Evolutionary conservation across 805 yeast species (phyloP), one percentile per base, ranked within the genome.

Genomic region (Spathaspora passalidarum): DNA sequence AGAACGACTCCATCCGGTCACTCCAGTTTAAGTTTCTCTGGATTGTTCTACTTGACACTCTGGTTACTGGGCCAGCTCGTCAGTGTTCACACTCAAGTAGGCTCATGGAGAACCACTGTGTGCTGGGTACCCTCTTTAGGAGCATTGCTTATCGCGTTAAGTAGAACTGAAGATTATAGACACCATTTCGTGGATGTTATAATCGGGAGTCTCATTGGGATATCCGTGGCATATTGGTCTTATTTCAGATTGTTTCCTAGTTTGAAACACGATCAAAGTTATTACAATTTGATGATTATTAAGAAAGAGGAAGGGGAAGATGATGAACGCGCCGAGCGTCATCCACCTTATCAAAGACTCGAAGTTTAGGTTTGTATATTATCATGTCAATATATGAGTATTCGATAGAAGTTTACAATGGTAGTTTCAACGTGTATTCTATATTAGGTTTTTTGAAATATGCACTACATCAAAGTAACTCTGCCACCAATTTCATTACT

Each of bases 181-280:
- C 99, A 92, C 59, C 98, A 92, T 65, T 89, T 88, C 59, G 72
- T 87, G n/a, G 99, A 92, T 63, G 86, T 94, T 1, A 54, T 86
- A 1, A 58, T 84, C n/a, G 99, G 99, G 2, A 72, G 85, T 25
- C 16, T 72, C 1, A 59, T 92, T 2, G 99, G 99, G 1, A 51
- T 67, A 3, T 48, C 69, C 2, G 65, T 84, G 25, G 91, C 91
- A 0, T 68, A 65, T 62, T 75, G 80, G 75, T 66, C 79, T 20
- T 84, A 83, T 53, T 62, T 74, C 52, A 39, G 84, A 29, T 63
- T 75, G 37, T 83, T 76, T 63, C 86, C 86, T 1, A 18, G 53
- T 2, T 45, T 76, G 19, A 46, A 53, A 1, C 52, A 62, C 44
- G 49, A 51, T 1, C 54, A 54, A 35, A 60, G 75, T 49, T 76